Base-by-base conservation (phyloP, 257 asterid genomes). In the Linaria vulgaris region DNA sequence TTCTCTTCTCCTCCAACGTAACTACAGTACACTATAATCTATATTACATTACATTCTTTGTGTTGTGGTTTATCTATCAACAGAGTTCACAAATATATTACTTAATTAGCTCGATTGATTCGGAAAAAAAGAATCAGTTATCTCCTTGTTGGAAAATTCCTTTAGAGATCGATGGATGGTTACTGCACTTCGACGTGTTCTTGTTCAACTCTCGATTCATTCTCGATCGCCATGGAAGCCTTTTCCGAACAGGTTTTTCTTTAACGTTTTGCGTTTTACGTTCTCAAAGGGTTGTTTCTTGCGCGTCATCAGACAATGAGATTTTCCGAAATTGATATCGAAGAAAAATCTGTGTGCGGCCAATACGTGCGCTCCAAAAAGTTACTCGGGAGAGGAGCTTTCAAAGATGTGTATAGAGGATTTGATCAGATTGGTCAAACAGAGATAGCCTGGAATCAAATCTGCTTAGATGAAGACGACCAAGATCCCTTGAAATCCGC, bases 361-460 rank as follows among this genome's bases (percentile, higher is more conserved):
- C 68, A 58, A 17, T 73, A 64, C 22, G 9, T 63, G 3, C 67
- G 77, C 52, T 72, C 34, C 72, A 59, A 68, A 41, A 75, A 70
- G 39, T 41, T 75, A 12, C 9, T 81, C 43, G 87, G 87, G 2
- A 71, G 73, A 21, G 80, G 87, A 57, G 75, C 81, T 6, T 80
- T 64, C 61, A 69, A 71, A 11, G 72, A 66, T 9, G 80, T 74
- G 9, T 74, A 74, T 47, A 71, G 37, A 24, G 89, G 82, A 0
- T 73, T 74, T 38, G 82, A 73, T 43, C 65, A n/a, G 20, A 51
- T 54, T 38, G 12, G 22, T 9, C 51, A 72, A 1, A 37, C 30
- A 9, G 80, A 72, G 27, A 67, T 82, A 17, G 83, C 82, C 1
- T 82, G 88, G 88, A 67, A 46, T 56, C 72, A 73, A 46, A 69